Percentiles rank a stretch among this genome's conserved stretches.
These are phyloP conservation scores for Colletotrichum somersetense DNA, from an alignment of 2,329 filamentous ascomycete species.

Conservation along the genomic window DNA sequence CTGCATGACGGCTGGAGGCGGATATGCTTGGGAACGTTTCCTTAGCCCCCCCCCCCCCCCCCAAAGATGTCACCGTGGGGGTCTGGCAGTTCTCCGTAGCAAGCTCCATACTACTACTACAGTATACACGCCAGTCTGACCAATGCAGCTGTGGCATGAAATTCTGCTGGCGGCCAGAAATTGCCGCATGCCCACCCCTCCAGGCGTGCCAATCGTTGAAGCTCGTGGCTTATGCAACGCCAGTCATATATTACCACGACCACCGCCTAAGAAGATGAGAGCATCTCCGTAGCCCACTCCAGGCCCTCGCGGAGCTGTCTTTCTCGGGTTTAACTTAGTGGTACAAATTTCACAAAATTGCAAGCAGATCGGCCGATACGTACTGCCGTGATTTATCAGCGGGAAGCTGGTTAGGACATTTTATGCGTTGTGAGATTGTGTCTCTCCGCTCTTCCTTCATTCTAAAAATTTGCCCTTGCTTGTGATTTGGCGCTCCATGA, in stretches of 20 bases:
- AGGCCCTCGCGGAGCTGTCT: conserved; percentile 24
- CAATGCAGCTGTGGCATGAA: conserved; percentile 40
- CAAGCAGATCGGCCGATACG: not conserved
- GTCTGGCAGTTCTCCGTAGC: conserved; percentile 26
- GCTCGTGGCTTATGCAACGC: conserved; percentile 17
- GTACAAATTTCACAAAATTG: not conserved
- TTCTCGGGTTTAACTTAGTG: conserved; percentile 18
- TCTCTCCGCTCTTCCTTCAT: not conserved
- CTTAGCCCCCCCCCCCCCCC: conserved; percentile 21
- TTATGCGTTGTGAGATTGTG: conserved; percentile 7
- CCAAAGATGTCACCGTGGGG: conserved; percentile 25
- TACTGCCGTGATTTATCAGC: not conserved
- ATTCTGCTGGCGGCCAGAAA: conserved; percentile 34
- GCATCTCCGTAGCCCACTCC: conserved; percentile 29
- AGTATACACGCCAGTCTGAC: conserved; percentile 25
- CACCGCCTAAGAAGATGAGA: conserved; percentile 13
- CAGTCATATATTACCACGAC: conserved; percentile 30
- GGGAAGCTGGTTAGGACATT: conserved; percentile 17
- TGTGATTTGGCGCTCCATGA: conserved; percentile 3
- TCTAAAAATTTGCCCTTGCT: not conserved
- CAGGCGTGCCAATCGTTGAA: conserved; percentile 40
- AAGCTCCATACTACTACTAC: conserved; percentile 22
- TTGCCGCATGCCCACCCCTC: conserved; percentile 39
- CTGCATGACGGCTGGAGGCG: conserved; percentile 28
- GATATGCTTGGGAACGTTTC: conserved; percentile 33